Base-by-base conservation (phyloP, 2,329 filamentous ascomycete genomes). In the Mycosphaerella arachidis region DNA sequence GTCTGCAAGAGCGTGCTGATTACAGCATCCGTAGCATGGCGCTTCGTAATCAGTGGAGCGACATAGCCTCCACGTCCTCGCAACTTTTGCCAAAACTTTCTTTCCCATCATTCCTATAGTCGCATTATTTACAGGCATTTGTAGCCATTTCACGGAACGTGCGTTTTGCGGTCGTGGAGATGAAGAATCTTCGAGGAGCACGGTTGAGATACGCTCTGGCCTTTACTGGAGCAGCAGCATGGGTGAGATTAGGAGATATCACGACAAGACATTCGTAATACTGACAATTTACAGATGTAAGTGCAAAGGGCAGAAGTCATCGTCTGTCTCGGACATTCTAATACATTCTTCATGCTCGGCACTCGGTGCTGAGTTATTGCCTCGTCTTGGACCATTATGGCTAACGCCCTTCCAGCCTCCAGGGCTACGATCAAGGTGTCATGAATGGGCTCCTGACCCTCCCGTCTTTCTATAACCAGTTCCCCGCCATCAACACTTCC, bases 381-480 rank as follows among this genome's bases (percentile, higher is more conserved):
- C 16, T 10, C 33, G 33, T 37, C 16, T 9, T 37, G 33, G 9
- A 10, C 33, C 9, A 37, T 9, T 37, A 37, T 10, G 16, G 33
- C 33, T 37, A n/a, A 48, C 24, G 20, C n/a, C 43, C n/a, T 30
- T 57, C 51, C 58, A 53, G 66, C 24, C 55, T 66, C 1, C 64
- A 69, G 59, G 67, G 67, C 31, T 67, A 67, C 29, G 66, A 70
- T 33, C 62, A 75, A 65, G 76, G 75, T 63, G 69, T 78, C 8
- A 78, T 77, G 46, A 77, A 77, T 55, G 76, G 76, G 58, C 69
- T 79, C 7, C 68, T 78, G 55, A 76, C 74, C 2, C 67, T 78
- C 13, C 62, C 73, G 1, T 73, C 74, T 0, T 78, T 78, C 64
- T 68, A 66, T 46, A 70, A 70, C 29, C 72, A 72, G 52, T 78